Evolutionary conservation across 495 filamentous ascomycete species (phyloP), one percentile per base, ranked within the genome.

Genomic region (Terfezia boudieri): DNA sequence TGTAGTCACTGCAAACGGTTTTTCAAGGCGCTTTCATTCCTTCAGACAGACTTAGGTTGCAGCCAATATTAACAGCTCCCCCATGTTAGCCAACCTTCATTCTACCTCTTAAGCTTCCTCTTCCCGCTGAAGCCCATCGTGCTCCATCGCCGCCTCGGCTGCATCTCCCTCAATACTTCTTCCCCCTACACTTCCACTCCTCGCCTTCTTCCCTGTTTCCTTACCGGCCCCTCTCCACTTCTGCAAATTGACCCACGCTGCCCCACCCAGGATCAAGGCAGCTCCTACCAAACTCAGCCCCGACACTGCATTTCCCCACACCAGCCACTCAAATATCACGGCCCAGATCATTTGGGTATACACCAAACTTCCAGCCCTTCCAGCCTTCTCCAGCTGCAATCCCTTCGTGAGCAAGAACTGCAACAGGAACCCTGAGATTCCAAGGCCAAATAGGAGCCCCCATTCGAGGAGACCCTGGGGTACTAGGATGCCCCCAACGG

Each of bases 391-490:
- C 17, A 78, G 75, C 49, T 80, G 73, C 58, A 96, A 65, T 0
- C 87, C 87, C 1, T 77, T 73, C 4, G 89, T 94, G n/a, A 94
- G 68, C 22, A 94, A 70, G 58, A 87, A 84, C 71, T 95, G 89
- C 76, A 90, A 79, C 8, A 83, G 65, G 58, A 96, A 88, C 8
- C 89, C 89, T 53, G 78, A 84, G 0, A 78, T 65, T 0, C 83
- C 84, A 22, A 94, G 66, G 48, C 78, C 77, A 0, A 81, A 8
- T 11, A 96, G 69, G 52, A 87, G 68, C 0, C 58, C 65, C 86
- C 86, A 94, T 61, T 93, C 83, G 20, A 74, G 66, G 1, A 64
- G 6, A 2, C 73, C 73, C 0, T 66, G 62, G 0, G 89, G 88
- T 2, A 87, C 63, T 6, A 76, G 70, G 50, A 89, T 79, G 9